These are phyloP conservation scores for Pythium brachiatum DNA, from an alignment of 352 stramenopile genomes.

Conservation along the genomic window DNA sequence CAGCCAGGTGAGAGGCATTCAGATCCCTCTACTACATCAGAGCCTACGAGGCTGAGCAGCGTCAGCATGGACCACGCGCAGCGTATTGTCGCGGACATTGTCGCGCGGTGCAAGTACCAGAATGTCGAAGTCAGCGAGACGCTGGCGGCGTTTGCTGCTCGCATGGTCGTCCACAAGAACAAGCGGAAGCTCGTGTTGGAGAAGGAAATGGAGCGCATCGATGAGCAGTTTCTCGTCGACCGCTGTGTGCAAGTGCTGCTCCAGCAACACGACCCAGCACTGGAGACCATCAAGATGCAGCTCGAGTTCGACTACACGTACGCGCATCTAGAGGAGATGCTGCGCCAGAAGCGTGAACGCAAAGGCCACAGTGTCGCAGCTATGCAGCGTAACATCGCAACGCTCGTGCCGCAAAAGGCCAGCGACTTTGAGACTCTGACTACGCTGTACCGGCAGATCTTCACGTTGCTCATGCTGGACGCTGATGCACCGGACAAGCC, in stretches of 20 bases:
- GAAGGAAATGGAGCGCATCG: conserved; percentile 61
- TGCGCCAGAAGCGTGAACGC: conserved; percentile 53
- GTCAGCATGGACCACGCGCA: conserved; percentile 56
- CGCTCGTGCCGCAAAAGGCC: conserved; percentile 67
- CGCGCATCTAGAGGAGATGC: conserved; percentile 73
- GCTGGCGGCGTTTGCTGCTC: conserved; percentile 82
- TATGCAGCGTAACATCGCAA: conserved; percentile 73
- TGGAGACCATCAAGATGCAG: conserved; percentile 95
- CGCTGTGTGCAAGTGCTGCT: conserved; percentile 73
- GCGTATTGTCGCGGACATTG: conserved; percentile 66
- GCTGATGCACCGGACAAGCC: conserved; percentile 30
- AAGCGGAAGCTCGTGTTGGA: conserved; percentile 71
- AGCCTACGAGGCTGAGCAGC: no score
- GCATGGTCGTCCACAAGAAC: conserved; percentile 67
- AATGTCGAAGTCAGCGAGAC: conserved; percentile 86
- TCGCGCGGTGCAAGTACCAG: conserved; percentile 67
- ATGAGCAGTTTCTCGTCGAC: conserved; percentile 75
- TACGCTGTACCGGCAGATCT: conserved; percentile 89
- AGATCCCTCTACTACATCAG: no score
- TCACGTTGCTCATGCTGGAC: conserved; percentile 79
- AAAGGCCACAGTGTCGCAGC: conserved; percentile 59
- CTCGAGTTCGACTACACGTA: conserved; percentile 93
- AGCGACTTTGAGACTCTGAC: conserved; percentile 91
- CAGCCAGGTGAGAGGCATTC: no score
- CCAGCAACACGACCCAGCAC: conserved; percentile 69